A percentile compares a stretch with the other conserved stretches of the same genome.
phyloP scores from a whole-genome alignment of 2,329 filamentous ascomycete species.

The Alternaria novae-zelandiae region DNA sequence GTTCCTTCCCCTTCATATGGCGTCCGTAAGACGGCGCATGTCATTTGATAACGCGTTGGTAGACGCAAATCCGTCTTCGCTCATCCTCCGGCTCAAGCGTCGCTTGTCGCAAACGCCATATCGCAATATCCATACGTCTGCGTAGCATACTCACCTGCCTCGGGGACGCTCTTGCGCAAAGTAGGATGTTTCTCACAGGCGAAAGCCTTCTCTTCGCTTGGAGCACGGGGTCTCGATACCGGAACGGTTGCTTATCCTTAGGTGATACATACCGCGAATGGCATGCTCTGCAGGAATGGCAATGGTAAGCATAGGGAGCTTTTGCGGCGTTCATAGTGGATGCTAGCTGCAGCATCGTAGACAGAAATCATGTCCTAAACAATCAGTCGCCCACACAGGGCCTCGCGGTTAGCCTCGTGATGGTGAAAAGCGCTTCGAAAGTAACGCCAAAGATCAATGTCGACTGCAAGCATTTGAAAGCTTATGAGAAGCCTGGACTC shows the following conservation, averaged over 20 bases:
- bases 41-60: background rate
- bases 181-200: background rate
- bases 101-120: background rate
- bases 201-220: background rate
- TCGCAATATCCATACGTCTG: background rate
- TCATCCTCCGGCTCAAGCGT: background rate
- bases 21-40: background rate
- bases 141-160: background rate
- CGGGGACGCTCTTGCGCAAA: background rate
- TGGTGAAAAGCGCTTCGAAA: constrained; percentile 1
- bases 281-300: constrained; percentile 7
- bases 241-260: background rate
- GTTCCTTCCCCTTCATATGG: background rate
- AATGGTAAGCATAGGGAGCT: constrained; percentile 5
- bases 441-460: constrained; percentile 14
- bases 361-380: constrained; percentile 39
- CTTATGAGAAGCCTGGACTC: constrained; percentile 12
- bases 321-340: constrained; percentile 19
- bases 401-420: constrained; percentile 34
- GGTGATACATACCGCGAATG: constrained; percentile 3
- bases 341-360: constrained; percentile 33
- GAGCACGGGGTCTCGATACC: background rate
- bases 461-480: background rate
- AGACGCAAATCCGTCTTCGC: background rate
- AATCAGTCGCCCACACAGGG: constrained; percentile 32